Evolutionary conservation across 345 rosid species (phyloP), one percentile per base, ranked within the genome.

Genomic region (Hypericum androsaemum): DNA sequence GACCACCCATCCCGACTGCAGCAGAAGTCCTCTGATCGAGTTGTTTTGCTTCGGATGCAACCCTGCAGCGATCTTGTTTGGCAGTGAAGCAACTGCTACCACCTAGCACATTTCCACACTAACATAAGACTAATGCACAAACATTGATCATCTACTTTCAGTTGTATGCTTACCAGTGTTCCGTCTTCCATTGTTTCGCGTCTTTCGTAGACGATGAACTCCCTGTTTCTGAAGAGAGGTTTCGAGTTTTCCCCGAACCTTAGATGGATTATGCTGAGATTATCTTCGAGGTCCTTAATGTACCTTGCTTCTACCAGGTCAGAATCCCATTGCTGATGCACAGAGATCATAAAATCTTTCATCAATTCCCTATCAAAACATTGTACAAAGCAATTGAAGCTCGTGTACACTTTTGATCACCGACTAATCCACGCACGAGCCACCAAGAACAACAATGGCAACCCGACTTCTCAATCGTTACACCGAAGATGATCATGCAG

Each of bases 1-100:
- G 53, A 86, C 90, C 40, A 83, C 89, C 95, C 92, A 86, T 6
- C 95, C 95, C 32, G 95, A 83, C 55, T 81, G 84, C 66, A 83
- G 66, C 63, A 86, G 59, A 7, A 86, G 51, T 6, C 86, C 92
- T 67, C 86, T 72, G 16, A 74, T 76, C 37, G 82, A 64, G 61
- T 81, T 79, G 43, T 66, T 76, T 57, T 79, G 79, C 76, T 80
- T 77, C 12, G 84, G 86, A 5, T 82, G 81, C 73, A 84, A 67
- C 64, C 88, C 94, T 44, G 82, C 75, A 2, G 94, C 89, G 28
- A 82, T 85, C 62, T 85, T 87, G 50, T 82, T 85, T 14, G 87
- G 95, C 61, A 85, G 63, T 1, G 89, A 85, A 28, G 89, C 95
- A 10, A 82, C 84, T 14, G 89, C 95, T 6, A 85, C 89, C 39